phyloP scores from a whole-genome alignment of 129 eudicot species.

The Kitagawia praeruptora region DNA sequence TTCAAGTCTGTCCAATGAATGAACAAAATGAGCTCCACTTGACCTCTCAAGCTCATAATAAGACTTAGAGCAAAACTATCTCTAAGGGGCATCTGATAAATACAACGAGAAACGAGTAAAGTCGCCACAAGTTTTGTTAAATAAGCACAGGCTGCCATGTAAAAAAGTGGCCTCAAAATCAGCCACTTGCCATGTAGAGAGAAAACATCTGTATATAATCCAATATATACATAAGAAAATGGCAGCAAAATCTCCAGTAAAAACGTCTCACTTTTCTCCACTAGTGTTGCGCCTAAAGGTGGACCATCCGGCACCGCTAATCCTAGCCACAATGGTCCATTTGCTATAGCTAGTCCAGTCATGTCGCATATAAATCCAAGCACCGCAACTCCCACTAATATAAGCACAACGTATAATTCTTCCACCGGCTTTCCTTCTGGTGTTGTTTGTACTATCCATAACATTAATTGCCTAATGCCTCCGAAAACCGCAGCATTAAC shows the following conservation, averaged over 20 bases:
- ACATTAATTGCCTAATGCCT: slow-evolving; percentile 43
- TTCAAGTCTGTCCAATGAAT: slow-evolving; percentile 75
- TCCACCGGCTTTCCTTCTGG: slow-evolving; percentile 79
- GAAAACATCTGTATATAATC: slow-evolving; percentile 48
- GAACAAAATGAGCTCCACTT: slow-evolving; percentile 63
- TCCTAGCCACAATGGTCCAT: slow-evolving; percentile 88
- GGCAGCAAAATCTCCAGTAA: slow-evolving; percentile 55
- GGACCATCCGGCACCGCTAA: slow-evolving; percentile 89
- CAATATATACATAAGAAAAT: slow-evolving; percentile 56
- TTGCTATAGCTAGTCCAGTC: slow-evolving; percentile 62
- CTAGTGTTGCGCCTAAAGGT: slow-evolving; percentile 71
- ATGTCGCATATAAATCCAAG: slow-evolving; percentile 49
- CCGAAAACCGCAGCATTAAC: slow-evolving; percentile 17
- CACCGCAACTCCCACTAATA: slow-evolving; percentile 50
- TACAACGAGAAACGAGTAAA: slow-evolving; percentile 25
- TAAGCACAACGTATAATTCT: slow-evolving; percentile 40
- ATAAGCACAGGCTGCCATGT: slow-evolving; percentile 38
- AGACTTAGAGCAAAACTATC: slow-evolving; percentile 69
- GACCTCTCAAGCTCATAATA: slow-evolving; percentile 75
- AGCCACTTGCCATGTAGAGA: slow-evolving; percentile 44
- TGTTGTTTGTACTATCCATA: slow-evolving; percentile 48
- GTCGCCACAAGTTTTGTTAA: slow-evolving; percentile 43
- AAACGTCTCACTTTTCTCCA: slow-evolving; percentile 60
- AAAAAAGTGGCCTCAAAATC: slow-evolving; percentile 41
- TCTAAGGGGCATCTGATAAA: slow-evolving; percentile 46